Base-by-base conservation (phyloP, 2,329 filamentous ascomycete genomes). In the Microcera coccophila region DNA sequence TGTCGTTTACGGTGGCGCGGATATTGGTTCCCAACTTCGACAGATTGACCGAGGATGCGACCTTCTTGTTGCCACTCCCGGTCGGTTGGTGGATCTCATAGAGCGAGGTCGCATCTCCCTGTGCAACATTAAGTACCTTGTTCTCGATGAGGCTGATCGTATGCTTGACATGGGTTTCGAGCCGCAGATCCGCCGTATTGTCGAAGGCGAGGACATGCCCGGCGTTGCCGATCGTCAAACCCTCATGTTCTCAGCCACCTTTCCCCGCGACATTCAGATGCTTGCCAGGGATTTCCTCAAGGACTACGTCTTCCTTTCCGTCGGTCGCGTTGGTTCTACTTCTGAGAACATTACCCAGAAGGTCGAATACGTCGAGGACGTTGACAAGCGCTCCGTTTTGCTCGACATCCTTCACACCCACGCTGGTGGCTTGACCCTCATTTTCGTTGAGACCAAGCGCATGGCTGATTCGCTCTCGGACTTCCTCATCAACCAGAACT, bases 131-230 rank as follows among this genome's bases (percentile, higher is more conserved):
- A 97, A 96, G 78, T 98, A 98, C 68, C 81, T 98, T 50, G 89
- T 98, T 60, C 87, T 98, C 42, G 93, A 98, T 61, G 93, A 98
- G 81, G 93, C 93, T 69, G 93, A 98, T 76, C 93, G 93, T 69
- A 98, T 98, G 93, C 79, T 98, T 79, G 93, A 98, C 80, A 98
- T 98, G 93, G 93, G 93, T 93, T 98, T 98, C 79, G 93, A 98
- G 78, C 93, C 93, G 62, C 93, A 98, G 75, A 98, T 98, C 65
- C 90, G 93, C 63, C 87, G 91, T 61, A 97, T 98, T 62, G 93
- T 98, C 35, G 91, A 97, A 72, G 90, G 90, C 48, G 93, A 97
- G 73, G 93, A 98, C 62, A 98, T 98, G 93, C 93, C 93, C 44
- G 69, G 71, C 40, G 87, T 91, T 48, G 74, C 82, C 54, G 75